Percentiles rank a stretch among this genome's conserved stretches.
Conservation (phyloP, 257 asterid species). For the Fraxinus excelsior region DNA sequence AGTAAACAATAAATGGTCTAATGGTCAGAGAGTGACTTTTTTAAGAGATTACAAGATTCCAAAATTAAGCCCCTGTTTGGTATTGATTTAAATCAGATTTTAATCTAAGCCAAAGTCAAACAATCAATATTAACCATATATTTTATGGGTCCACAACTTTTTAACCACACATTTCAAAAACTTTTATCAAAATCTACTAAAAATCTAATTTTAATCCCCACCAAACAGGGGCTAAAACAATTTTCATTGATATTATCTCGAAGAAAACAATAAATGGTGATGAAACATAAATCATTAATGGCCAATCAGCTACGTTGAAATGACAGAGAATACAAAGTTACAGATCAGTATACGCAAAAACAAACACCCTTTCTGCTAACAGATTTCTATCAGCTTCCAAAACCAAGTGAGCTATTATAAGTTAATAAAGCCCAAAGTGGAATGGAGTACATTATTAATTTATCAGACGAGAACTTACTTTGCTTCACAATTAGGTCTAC, state of each 20-base stretch:
- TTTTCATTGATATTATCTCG: neutral
- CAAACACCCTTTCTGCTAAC: neutral
- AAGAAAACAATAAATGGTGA: neutral
- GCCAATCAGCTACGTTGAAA: neutral
- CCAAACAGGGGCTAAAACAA: neutral
- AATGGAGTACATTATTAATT: constrained; percentile 9
- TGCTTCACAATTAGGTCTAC: constrained; percentile 98
- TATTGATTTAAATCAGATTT: too few species aligned
- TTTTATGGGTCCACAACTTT: too few species aligned
- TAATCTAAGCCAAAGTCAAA: too few species aligned
- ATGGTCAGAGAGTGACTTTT: constrained; percentile 2
- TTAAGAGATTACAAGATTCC: neutral
- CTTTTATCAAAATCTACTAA: too few species aligned
- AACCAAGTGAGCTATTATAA: neutral
- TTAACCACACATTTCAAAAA: too few species aligned
- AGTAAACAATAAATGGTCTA: neutral
- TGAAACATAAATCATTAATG: neutral
- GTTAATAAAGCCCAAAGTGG: neutral
- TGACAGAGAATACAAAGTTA: neutral
- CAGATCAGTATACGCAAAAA: neutral
- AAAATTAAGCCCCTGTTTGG: neutral
- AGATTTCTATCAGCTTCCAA: neutral
- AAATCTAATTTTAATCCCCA: too few species aligned
- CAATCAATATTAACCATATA: too few species aligned
- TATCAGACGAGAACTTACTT: constrained; percentile 56